Evolutionary conservation across 1,139 yeast species (phyloP), one percentile per base, ranked within the genome.

Genomic region (Taphrina pruni): DNA sequence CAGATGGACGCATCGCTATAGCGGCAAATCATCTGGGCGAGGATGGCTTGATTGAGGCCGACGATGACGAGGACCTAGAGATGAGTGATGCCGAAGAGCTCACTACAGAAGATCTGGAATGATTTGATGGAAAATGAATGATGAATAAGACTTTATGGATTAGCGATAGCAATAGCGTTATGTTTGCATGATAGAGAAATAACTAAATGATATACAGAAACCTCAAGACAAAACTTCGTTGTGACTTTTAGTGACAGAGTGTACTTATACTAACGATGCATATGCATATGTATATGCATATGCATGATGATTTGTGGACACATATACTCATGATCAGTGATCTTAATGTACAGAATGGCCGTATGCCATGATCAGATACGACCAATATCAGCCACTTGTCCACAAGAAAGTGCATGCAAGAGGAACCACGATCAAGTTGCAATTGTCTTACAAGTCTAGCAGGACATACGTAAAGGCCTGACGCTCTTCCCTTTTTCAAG

Each of bases 1-100:
- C 69, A 11, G 85, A 83, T 60, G 95, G 95, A 17, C 81, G 65
- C 46, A 38, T 94, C 71, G 89, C 86, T 57, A 96, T 95, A 3
- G 73, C 88, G 60, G 93, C 97, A 60, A 95, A 94, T 79, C 98
- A 94, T 76, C 82, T 83, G n/a, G 84, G 81, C 26, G 64, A 71
- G 11, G 73, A 75, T 36, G 86, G 82, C 66, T 82, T 81, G 72
- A 87, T 84, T 66, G 85, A 85, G 82, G 88, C 85, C 73, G 36
- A 50, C 8, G 54, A 50, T 8, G 85, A 72, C 36, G 66, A 65
- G 43, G 70, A 69, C 21, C 84, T 84, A 56, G 85, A 85, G 71
- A 82, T 88, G 85, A 82, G 83, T 45, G 90, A 86, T 71, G 60
- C 38, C 8, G 68, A 66, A 46, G 71, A 66, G 51, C 48, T 62